These are phyloP conservation scores for Trichoderma guizhouense DNA, from an alignment of 2,329 filamentous ascomycete species.

Conservation along the genomic window DNA sequence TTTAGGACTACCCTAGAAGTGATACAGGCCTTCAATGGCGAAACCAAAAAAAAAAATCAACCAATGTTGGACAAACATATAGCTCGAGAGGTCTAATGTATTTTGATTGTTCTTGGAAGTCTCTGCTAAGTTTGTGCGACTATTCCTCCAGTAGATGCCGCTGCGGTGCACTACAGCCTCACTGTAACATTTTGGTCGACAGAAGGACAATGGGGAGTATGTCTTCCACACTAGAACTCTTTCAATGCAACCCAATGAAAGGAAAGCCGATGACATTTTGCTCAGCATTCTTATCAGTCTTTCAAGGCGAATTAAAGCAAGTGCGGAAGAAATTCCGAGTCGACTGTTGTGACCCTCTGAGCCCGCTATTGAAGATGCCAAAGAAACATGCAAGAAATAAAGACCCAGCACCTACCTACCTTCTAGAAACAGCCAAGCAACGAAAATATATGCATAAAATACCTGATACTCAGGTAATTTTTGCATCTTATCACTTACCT, in stretches of 20 bases:
- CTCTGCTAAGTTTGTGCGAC: background rate
- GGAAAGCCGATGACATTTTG: background rate
- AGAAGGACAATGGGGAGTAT: background rate
- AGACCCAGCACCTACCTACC: background rate
- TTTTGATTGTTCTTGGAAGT: background rate
- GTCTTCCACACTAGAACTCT: background rate
- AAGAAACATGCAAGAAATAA: background rate
- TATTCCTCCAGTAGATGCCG: background rate
- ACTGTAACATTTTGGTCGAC: background rate
- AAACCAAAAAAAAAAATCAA: background rate
- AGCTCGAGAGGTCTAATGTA: background rate
- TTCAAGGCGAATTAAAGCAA: background rate
- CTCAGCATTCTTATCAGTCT: background rate
- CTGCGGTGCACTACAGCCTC: background rate
- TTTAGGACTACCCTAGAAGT: background rate
- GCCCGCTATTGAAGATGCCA: background rate
- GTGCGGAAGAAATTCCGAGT: background rate
- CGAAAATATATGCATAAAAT: background rate
- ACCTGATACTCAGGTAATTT: background rate
- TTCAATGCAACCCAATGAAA: background rate
- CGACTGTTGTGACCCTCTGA: background rate
- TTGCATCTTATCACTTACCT: background rate
- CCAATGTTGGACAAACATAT: background rate
- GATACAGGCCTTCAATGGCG: background rate
- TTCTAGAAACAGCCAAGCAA: background rate